Conservation (phyloP, 805 yeast species). For the Pichia manshurica region DNA sequence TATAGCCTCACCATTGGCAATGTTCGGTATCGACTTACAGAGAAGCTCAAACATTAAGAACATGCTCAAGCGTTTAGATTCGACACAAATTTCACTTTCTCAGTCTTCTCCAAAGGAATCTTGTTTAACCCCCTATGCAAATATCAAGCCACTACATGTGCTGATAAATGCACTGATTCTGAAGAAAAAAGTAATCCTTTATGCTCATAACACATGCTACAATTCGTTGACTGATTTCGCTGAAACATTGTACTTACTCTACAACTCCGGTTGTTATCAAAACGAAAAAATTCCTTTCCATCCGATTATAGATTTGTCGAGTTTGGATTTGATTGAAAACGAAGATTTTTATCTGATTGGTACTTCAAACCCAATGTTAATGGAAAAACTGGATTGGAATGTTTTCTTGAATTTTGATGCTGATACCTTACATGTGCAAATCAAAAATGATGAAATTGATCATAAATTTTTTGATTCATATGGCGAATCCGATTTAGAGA, state of each 20-base stretch:
- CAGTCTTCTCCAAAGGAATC: constrained; percentile 6
- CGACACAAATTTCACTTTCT: background rate
- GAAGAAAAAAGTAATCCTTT: constrained; percentile 38
- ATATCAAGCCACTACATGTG: constrained; percentile 32
- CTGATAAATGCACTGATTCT: constrained; percentile 44
- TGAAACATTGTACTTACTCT: constrained; percentile 35
- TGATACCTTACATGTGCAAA: constrained; percentile 32
- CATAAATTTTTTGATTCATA: constrained; percentile 4
- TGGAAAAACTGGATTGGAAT: constrained; percentile 52
- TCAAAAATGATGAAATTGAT: constrained; percentile 7
- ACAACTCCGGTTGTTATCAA: constrained; percentile 18
- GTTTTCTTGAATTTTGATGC: constrained; percentile 54
- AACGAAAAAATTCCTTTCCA: constrained; percentile 16
- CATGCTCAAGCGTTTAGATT: constrained; percentile 15
- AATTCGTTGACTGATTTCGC: constrained; percentile 43
- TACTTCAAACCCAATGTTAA: constrained; percentile 61
- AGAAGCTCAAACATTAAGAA: constrained; percentile 23
- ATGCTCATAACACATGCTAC: constrained; percentile 39
- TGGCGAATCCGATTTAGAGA: background rate
- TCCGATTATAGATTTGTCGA: constrained; percentile 59
- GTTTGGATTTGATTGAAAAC: constrained; percentile 42
- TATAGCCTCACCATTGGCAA: constrained; percentile 20
- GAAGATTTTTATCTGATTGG: constrained; percentile 50
- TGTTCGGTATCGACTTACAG: constrained; percentile 31
- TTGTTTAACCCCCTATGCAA: constrained; percentile 19